Evolutionary conservation across 768 basidiomycete genomes (phyloP).

Genomic region (Kwoniella sp.): DNA sequence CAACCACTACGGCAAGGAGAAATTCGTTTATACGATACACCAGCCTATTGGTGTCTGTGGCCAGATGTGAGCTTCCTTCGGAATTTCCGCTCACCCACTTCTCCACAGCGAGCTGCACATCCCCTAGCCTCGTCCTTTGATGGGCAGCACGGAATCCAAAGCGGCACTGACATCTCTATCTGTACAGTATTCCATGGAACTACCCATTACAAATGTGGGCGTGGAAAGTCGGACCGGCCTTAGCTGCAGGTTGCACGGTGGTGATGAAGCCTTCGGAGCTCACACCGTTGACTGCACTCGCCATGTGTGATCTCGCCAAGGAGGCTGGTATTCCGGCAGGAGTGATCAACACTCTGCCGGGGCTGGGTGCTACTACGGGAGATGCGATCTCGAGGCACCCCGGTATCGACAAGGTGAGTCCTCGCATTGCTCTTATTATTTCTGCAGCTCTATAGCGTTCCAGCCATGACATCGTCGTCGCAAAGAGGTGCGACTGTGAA

Average conservation of each 20-base stretch:
- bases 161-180: not conserved
- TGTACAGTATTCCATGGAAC: conserved; percentile 69
- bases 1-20: conserved; percentile 63
- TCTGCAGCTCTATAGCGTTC: not conserved
- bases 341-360: conserved; percentile 74
- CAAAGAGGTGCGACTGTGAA: too few species aligned
- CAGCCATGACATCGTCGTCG: too few species aligned
- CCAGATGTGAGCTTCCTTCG: conserved; percentile 56
- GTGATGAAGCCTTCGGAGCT: conserved; percentile 81
- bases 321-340: conserved; percentile 87
- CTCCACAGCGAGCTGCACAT: too few species aligned
- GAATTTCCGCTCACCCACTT: too few species aligned
- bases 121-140: too few species aligned
- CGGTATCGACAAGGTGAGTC: conserved; percentile 73
- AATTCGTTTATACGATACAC: conserved; percentile 70
- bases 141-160: too few species aligned
- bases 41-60: conserved; percentile 63
- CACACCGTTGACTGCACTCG: conserved; percentile 69
- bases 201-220: conserved; percentile 65
- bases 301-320: conserved; percentile 60
- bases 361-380: conserved; percentile 75
- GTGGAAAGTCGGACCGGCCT: conserved; percentile 76
- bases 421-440: too few species aligned
- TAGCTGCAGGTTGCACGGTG: conserved; percentile 76
- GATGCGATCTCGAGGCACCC: conserved; percentile 75